phyloP scores from a whole-genome alignment of 345 rosid genomes.

The Pistacia integerrima region DNA sequence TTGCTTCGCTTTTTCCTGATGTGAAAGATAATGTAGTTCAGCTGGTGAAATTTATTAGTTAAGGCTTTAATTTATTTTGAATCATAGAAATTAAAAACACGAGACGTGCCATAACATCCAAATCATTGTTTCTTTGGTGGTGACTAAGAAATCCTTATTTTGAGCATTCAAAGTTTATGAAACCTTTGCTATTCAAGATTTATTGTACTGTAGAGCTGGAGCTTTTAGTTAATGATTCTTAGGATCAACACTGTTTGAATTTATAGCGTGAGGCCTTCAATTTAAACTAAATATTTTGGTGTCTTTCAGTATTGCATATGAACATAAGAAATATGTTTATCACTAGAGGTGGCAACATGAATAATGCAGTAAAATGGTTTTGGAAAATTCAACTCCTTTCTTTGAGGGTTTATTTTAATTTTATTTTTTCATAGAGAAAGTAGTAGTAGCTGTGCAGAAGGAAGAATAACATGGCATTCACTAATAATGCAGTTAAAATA shows the following conservation, averaged over 20 bases:
- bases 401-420: neutral
- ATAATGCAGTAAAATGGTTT: neutral
- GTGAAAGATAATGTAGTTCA: neutral
- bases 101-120: neutral
- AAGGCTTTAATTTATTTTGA: neutral
- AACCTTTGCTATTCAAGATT: neutral
- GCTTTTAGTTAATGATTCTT: neutral
- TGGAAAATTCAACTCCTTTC: neutral
- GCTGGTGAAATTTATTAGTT: neutral
- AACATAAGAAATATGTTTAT: neutral
- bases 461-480: neutral
- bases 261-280: neutral
- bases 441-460: neutral
- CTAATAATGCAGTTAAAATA: neutral
- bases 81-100: neutral
- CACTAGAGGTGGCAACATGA: neutral
- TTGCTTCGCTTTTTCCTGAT: neutral
- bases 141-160: too few species aligned
- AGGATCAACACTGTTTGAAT: neutral
- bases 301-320: neutral
- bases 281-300: neutral
- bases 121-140: neutral
- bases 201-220: neutral
- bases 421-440: neutral
- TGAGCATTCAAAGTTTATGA: slow-evolving; percentile 4